Evolutionary conservation across 2,329 filamentous ascomycete genomes (phyloP).

Genomic region (Stemphylium lycopersici): DNA sequence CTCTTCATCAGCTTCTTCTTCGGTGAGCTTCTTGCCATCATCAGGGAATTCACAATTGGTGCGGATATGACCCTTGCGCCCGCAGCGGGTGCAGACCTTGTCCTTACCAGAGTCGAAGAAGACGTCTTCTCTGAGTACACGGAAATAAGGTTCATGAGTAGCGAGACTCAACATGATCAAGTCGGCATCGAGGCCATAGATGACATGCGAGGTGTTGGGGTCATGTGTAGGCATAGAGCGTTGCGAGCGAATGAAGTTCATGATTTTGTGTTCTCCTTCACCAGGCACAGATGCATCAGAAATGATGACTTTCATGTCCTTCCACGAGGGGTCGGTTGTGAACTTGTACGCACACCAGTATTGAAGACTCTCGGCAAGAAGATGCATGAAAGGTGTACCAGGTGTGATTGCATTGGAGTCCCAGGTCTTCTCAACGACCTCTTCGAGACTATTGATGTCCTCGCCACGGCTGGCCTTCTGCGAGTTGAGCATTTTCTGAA

Average conservation of each 20-base stretch:
- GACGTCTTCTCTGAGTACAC: constrained; percentile 94
- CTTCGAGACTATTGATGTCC: constrained; percentile 66
- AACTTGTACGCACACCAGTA: constrained; percentile 99
- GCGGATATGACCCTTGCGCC: constrained; percentile 89
- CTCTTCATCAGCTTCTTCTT: constrained; percentile 71
- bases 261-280: constrained; percentile 99
- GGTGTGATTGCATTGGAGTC: constrained; percentile 90
- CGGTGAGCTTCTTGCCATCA: constrained; percentile 71
- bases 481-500: constrained; percentile 81
- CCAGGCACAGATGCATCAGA: constrained; percentile 97
- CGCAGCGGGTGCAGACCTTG: constrained; percentile 86
- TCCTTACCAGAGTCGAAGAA: constrained; percentile 88
- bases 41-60: constrained; percentile 68
- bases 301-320: constrained; percentile 90
- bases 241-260: constrained; percentile 96
- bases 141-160: constrained; percentile 96
- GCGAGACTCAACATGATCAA: constrained; percentile 97
- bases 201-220: constrained; percentile 96
- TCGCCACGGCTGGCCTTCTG: constrained; percentile 63
- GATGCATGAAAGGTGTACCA: constrained; percentile 98
- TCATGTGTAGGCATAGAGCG: constrained; percentile 88
- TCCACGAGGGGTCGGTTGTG: constrained; percentile 95
- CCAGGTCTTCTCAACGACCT: constrained; percentile 84
- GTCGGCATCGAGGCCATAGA: constrained; percentile 97
- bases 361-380: constrained; percentile 83